Evolutionary conservation across 2,329 filamentous ascomycete species (phyloP), one percentile per base, ranked within the genome.

Genomic region (Ophiostoma quercus): DNA sequence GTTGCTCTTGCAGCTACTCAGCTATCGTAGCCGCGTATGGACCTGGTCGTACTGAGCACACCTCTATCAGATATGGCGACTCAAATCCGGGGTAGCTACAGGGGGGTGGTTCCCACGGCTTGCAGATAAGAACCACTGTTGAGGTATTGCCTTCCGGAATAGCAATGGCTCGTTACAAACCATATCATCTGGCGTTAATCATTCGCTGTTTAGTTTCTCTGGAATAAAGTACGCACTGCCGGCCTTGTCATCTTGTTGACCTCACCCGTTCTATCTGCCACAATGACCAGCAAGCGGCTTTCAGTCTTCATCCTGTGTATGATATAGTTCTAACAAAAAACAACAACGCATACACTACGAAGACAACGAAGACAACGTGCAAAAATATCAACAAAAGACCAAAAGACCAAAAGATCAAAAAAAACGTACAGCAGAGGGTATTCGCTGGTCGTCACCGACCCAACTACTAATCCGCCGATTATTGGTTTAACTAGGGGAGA

Each of bases 381-480:
- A 41, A 41, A 11, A 41, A 12, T 41, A 12, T 12, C 39, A 14
- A 12, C 14, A 47, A 47, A 47, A n/a, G n/a, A n/a, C n/a, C n/a
- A n/a, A n/a, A n/a, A n/a, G n/a, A n/a, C n/a, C n/a, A 14, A 19
- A 47, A 47, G 19, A n/a, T n/a, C 19, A 47, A n/a, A n/a, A n/a
- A 7, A n/a, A 47, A 47, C 43, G 43, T 47, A 47, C 43, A 47
- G 43, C 43, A 47, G 43, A 47, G 43, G 43, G 43, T 47, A 47
- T 47, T 47, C 43, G 43, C 43, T 47, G 43, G 43, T 47, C 43
- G 43, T 47, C 43, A 47, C 43, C 43, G 43, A 47, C 43, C 43
- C 43, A 47, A 47, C 43, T 47, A 47, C 43, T 47, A 47, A 47
- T 47, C 43, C 43, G 43, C 43, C 43, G 43, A 47, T 47, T n/a